Base-by-base conservation (phyloP, 2,329 filamentous ascomycete genomes). In the Colletotrichum camelliae region DNA sequence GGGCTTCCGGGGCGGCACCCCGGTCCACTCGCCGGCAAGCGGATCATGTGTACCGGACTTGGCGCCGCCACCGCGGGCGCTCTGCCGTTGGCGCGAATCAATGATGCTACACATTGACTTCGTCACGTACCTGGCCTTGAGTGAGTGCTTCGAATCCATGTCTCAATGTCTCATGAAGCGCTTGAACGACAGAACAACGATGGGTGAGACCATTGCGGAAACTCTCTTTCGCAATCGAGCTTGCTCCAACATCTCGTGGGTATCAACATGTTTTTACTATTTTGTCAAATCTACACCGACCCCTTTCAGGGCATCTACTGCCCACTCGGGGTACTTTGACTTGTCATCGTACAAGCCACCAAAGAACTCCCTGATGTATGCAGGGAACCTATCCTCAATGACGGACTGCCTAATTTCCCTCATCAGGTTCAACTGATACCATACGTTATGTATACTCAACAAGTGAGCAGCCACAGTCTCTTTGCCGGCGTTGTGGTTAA, bases 381-480 rank as follows among this genome's bases (percentile, higher is more conserved):
- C 90, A 2, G 97, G 96, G 83, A 94, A 98, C 67, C 88, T 86
- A 82, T 98, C 96, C 77, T 93, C 93, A 9, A 98, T 86, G 77
- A 98, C 95, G 18, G 97, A 93, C 77, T 94, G 88, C 75, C 96
- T 90, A 15, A 92, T 91, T 76, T 91, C 87, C 24, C 89, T 88
- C 96, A 98, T 98, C 80, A 99, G 87, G 76, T 94, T 90, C 70
- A 99, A 88, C 83, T 98, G 92, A 82, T 98, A 98, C 87, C 96
- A 95, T 31, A 99, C 95, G 82, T 99, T 99, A 84, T 99, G 97
- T 82, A 98, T 95, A 1, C 95, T 98, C 70, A 99, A 87, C 29
- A 95, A 87, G 82, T 92, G 89, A 18, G 97, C 97, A 9, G 96
- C 95, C 2, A 95, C 96, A 1, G 97, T 99, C 88, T 99, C 97